Conservation (phyloP, 2,329 filamentous ascomycete genomes). For the Alternaria viburni region DNA sequence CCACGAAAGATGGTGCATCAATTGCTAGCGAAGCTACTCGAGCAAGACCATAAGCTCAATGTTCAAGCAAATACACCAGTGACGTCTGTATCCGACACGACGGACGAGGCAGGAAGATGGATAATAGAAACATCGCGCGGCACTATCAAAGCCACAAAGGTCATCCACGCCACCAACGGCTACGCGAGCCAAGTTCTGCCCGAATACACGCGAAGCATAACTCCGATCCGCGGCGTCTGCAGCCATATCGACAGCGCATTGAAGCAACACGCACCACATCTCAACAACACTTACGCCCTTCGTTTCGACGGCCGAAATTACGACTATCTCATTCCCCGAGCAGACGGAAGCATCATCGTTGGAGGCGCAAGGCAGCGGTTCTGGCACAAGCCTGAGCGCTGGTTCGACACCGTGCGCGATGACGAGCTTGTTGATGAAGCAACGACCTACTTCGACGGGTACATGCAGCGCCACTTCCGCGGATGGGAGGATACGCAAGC, state of each 20-base stretch:
- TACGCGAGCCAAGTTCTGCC: conserved; percentile 1
- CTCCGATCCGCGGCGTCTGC: conserved; percentile 1
- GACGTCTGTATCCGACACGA: neutral
- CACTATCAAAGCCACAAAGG: neutral
- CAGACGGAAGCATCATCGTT: conserved; percentile 5
- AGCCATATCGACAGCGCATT: neutral
- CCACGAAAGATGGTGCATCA: conserved; percentile 4
- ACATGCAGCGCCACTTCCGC: conserved; percentile 3
- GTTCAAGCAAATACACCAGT: conserved; percentile 3
- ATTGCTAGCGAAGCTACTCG: neutral
- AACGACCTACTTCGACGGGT: neutral
- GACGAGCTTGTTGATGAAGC: neutral
- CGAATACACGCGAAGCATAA: neutral
- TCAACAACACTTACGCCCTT: conserved; percentile 2
- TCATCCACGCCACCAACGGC: conserved; percentile 1
- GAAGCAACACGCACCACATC: neutral
- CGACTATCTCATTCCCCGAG: neutral
- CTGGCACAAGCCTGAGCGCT: neutral
- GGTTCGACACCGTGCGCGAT: neutral
- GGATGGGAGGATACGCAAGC: neutral
- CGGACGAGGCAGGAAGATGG: neutral
- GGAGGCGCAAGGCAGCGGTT: neutral
- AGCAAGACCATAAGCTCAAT: neutral
- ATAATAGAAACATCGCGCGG: neutral
- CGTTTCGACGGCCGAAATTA: conserved; percentile 3